These are phyloP conservation scores for Candida oleophila DNA, from an alignment of 805 yeast species.

Conservation along the genomic window DNA sequence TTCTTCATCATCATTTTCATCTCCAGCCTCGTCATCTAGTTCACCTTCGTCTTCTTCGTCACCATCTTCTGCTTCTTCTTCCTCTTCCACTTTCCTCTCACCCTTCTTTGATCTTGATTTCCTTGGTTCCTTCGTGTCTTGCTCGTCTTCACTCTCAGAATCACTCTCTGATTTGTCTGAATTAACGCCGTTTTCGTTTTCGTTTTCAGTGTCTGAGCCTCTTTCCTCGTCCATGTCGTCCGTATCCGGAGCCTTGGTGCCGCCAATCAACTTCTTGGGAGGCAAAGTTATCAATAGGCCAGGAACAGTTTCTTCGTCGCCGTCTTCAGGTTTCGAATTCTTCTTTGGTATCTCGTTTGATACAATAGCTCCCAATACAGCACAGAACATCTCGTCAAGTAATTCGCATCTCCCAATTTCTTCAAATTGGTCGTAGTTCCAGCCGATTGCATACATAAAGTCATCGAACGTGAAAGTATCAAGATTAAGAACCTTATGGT, in stretches of 20 bases:
- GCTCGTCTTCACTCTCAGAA: conserved; percentile 21
- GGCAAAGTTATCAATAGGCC: conserved; percentile 37
- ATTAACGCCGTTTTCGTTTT: conserved; percentile 22
- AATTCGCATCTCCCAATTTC: conserved; percentile 48
- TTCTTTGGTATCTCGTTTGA: conserved; percentile 23
- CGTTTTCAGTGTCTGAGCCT: conserved; percentile 26
- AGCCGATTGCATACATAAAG: conserved; percentile 55
- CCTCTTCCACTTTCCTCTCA: conserved; percentile 20
- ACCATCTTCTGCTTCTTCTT: conserved; percentile 10
- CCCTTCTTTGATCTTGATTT: conserved; percentile 16
- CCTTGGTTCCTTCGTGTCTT: conserved; percentile 12
- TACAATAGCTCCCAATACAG: conserved; percentile 56
- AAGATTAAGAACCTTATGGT: conserved; percentile 59
- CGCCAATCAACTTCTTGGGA: conserved; percentile 16
- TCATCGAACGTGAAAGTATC: conserved; percentile 82
- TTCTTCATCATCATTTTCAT: conserved; percentile 13
- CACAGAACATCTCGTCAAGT: conserved; percentile 68
- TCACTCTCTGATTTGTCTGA: conserved; percentile 24
- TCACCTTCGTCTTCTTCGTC: conserved; percentile 16
- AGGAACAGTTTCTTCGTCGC: conserved; percentile 31
- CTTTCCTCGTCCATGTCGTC: conserved; percentile 20
- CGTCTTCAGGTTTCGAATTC: conserved; percentile 19
- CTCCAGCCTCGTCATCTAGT: conserved; percentile 22
- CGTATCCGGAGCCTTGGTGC: conserved; percentile 16
- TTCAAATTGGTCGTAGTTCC: conserved; percentile 41